Evolutionary conservation across 1,139 yeast genomes (phyloP).

Genomic region (Scheffersomyces stambukii): DNA sequence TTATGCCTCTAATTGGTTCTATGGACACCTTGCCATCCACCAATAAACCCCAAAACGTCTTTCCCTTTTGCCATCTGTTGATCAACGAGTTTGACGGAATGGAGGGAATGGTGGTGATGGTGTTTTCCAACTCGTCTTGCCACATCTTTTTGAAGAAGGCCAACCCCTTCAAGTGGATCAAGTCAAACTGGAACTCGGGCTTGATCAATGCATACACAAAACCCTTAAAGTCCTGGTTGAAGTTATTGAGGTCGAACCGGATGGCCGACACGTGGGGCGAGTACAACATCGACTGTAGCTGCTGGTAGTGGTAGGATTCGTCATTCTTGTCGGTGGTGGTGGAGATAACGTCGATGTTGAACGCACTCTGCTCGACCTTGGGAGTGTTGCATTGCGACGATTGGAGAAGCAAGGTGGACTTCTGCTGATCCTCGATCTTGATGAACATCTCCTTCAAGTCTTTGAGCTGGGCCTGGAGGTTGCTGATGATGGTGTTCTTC

Average conservation of each 20-base stretch:
- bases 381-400: constrained; percentile 9
- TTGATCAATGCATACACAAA: constrained; percentile 31
- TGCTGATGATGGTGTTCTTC: constrained; percentile 63
- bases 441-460: constrained; percentile 59
- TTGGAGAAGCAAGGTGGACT: constrained; percentile 1
- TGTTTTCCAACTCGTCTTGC: constrained; percentile 76
- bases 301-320: constrained; percentile 13
- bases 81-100: constrained; percentile 29
- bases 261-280: constrained; percentile 56
- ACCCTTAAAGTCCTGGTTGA: constrained; percentile 38
- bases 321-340: not conserved
- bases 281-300: constrained; percentile 28
- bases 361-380: constrained; percentile 8
- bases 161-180: constrained; percentile 45
- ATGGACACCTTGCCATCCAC: constrained; percentile 79
- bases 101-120: constrained; percentile 29
- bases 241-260: constrained; percentile 52
- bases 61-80: constrained; percentile 44
- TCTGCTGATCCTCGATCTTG: constrained; percentile 31
- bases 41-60: constrained; percentile 58
- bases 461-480: constrained; percentile 63
- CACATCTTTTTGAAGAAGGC: constrained; percentile 63
- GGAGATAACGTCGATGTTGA: constrained; percentile 3
- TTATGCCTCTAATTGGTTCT: constrained; percentile 84
- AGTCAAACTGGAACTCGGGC: constrained; percentile 36